Conservation (phyloP, 1,284 basidiomycete species). For the Marasmius fiardii region DNA sequence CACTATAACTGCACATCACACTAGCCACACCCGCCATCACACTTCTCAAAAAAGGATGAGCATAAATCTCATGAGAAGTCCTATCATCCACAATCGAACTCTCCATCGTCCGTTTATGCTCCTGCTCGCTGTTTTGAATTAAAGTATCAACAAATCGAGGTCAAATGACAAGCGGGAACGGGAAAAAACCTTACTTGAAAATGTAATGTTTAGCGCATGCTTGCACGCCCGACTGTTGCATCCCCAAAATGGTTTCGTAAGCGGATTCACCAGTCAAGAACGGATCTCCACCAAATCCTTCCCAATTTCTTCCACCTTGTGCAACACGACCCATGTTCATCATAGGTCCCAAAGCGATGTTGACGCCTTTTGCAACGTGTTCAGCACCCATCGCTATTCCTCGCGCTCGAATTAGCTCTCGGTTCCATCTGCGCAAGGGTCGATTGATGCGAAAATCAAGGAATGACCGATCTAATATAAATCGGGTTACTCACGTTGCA, state of each 20-base stretch:
- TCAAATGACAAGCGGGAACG: not conserved
- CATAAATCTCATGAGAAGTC: slow-evolving; percentile 74
- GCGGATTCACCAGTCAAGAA: slow-evolving; percentile 72
- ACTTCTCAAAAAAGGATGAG: slow-evolving; percentile 69
- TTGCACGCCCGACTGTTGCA: slow-evolving; percentile 73
- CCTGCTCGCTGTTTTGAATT: slow-evolving; percentile 52
- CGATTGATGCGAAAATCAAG: not conserved
- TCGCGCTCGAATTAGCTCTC: slow-evolving; percentile 64
- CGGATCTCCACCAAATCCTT: slow-evolving; percentile 80
- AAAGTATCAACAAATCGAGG: slow-evolving; percentile 3
- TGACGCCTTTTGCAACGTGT: slow-evolving; percentile 76
- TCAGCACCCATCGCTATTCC: slow-evolving; percentile 78
- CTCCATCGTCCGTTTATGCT: slow-evolving; percentile 50
- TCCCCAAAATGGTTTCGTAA: slow-evolving; percentile 71
- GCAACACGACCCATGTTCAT: slow-evolving; percentile 73
- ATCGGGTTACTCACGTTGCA: slow-evolving; percentile 26
- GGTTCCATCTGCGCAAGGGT: slow-evolving; percentile 44
- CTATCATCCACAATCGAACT: slow-evolving; percentile 75
- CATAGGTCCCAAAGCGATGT: slow-evolving; percentile 63
- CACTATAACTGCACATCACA: slow-evolving; percentile 76
- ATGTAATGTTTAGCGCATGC: slow-evolving; percentile 78
- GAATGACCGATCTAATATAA: slow-evolving; percentile 1
- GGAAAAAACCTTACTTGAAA: slow-evolving; percentile 56
- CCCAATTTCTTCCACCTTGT: slow-evolving; percentile 79
- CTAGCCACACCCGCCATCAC: slow-evolving; percentile 75